These are phyloP conservation scores for Gomphus bonarii DNA, from an alignment of 1,284 basidiomycete genomes.

Conservation along the genomic window DNA sequence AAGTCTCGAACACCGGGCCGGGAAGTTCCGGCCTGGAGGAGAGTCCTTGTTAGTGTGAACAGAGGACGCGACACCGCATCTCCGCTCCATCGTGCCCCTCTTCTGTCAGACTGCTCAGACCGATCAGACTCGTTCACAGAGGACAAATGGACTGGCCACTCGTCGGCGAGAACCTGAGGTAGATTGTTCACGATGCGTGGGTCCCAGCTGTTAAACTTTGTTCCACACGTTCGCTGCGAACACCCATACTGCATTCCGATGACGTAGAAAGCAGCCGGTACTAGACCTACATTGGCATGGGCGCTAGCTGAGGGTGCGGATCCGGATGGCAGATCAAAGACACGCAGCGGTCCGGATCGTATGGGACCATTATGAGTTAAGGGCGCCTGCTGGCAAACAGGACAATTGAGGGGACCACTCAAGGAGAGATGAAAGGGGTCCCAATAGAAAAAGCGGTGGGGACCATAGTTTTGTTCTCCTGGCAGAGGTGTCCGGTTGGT, in stretches of 20 bases:
- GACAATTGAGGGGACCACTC: conserved; percentile 57
- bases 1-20: conserved; percentile 28
- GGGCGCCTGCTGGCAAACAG: conserved; percentile 38
- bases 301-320: conserved; percentile 4
- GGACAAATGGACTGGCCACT: conserved; percentile 51
- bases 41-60: conserved; percentile 13
- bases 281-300: conserved; percentile 3
- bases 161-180: conserved; percentile 52
- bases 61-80: conserved; percentile 8
- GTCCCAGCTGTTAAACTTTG: conserved; percentile 60
- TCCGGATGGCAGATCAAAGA: conserved; percentile 51
- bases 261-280: conserved; percentile 43
- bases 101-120: not conserved
- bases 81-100: conserved; percentile 14
- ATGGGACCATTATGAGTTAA: conserved; percentile 58
- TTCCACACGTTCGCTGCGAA: conserved; percentile 38
- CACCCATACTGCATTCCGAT: conserved; percentile 72
- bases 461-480: conserved; percentile 1
- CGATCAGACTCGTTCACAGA: conserved; percentile 31
- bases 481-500: not conserved
- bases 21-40: conserved; percentile 15
- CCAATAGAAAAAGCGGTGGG: conserved; percentile 66
- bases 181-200: conserved; percentile 54
- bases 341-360: conserved; percentile 55
- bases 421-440: conserved; percentile 68